phyloP scores from a whole-genome alignment of 2,329 filamentous ascomycete genomes.

The Penicillium sp. region DNA sequence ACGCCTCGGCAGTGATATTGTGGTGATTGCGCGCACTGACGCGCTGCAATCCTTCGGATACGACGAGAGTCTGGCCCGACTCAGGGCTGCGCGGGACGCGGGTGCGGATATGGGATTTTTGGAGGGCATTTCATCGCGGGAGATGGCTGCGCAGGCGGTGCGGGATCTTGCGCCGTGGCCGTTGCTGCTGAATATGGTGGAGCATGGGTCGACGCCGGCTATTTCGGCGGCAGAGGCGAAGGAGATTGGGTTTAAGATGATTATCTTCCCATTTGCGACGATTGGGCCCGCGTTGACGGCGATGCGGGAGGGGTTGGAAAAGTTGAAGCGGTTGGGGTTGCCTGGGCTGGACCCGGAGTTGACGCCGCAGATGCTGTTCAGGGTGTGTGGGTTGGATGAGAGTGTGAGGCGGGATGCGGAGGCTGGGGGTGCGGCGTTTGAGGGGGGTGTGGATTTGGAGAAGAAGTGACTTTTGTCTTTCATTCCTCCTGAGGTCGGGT shows the following conservation, averaged over 20 bases:
- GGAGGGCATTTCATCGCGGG: constrained; percentile 43
- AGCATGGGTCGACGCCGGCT: constrained; percentile 46
- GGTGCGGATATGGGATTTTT: constrained; percentile 48
- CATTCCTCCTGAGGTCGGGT: not conserved
- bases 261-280: constrained; percentile 47
- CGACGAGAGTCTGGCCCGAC: constrained; percentile 41
- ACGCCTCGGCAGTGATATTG: constrained; percentile 43
- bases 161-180: constrained; percentile 43
- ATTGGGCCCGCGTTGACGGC: constrained; percentile 41
- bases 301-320: constrained; percentile 41
- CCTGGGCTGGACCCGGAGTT: constrained; percentile 32
- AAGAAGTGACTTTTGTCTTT: constrained; percentile 16
- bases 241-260: constrained; percentile 46
- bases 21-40: constrained; percentile 50
- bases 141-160: constrained; percentile 39
- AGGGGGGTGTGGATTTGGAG: constrained; percentile 33
- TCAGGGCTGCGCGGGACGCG: constrained; percentile 43
- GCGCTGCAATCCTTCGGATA: constrained; percentile 41
- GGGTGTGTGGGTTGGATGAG: constrained; percentile 48
- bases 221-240: constrained; percentile 41
- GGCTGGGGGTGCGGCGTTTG: constrained; percentile 41
- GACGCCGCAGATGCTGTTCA: constrained; percentile 45
- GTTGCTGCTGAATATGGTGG: constrained; percentile 49
- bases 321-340: constrained; percentile 40
- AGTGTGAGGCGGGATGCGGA: constrained; percentile 44